Evolutionary conservation across 257 asterid species (phyloP).

Genomic region (Salvia rosmarinus): DNA sequence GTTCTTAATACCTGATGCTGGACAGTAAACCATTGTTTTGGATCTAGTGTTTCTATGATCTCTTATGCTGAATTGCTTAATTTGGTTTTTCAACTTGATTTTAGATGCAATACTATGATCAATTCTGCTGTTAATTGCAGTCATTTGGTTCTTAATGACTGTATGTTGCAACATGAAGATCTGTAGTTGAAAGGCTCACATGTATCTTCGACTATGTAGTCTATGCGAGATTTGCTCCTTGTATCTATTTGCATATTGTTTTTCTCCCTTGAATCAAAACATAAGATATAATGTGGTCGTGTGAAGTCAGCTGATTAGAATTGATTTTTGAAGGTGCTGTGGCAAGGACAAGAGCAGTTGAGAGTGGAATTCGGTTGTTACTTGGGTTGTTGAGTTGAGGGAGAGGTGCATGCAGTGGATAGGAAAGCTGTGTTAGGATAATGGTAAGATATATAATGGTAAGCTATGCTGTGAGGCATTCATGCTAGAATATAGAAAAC

Average conservation of each 20-base stretch:
- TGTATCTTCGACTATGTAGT: too few species aligned
- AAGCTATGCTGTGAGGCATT: too few species aligned
- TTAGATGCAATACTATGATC: not conserved
- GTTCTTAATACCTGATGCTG: not conserved
- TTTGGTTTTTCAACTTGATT: not conserved
- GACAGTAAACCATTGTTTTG: not conserved
- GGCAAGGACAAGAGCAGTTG: constrained; percentile 61
- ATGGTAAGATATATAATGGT: too few species aligned
- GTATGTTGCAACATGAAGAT: not conserved
- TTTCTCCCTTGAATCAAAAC: not conserved
- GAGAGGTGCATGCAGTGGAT: constrained; percentile 10
- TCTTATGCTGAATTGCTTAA: not conserved
- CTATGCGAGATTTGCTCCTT: not conserved
- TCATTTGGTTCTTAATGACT: not conserved
- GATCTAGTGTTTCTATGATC: not conserved
- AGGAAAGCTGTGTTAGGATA: not conserved
- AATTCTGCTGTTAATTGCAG: too few species aligned
- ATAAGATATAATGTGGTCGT: not conserved
- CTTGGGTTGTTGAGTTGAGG: not conserved
- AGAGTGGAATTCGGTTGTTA: constrained; percentile 15
- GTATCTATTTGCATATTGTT: not conserved
- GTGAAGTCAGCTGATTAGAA: constrained; percentile 17
- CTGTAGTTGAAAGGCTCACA: not conserved
- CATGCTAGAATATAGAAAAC: not conserved
- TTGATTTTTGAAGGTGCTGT: constrained; percentile 60